phyloP scores from a whole-genome alignment of 805 yeast species.

The Kodamaea lidongshanica region DNA sequence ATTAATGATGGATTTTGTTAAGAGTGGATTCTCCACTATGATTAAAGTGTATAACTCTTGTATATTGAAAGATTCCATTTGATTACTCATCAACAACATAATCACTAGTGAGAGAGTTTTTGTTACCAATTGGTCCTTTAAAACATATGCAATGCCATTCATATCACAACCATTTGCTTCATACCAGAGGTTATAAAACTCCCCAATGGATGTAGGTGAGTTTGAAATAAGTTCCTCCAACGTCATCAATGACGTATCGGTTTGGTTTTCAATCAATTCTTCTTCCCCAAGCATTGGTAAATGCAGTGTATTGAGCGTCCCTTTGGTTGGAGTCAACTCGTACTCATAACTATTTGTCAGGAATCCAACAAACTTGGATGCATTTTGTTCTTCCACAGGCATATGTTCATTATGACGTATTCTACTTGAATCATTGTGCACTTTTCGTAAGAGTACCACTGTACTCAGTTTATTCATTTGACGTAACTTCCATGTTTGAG shows the following conservation, averaged over 20 bases:
- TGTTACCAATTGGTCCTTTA: slow-evolving; percentile 20
- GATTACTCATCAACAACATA: slow-evolving; percentile 20
- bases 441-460: slow-evolving; percentile 56
- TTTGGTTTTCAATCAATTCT: neutral
- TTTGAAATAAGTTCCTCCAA: slow-evolving; percentile 31
- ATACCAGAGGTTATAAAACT: slow-evolving; percentile 51
- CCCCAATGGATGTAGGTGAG: slow-evolving; percentile 50
- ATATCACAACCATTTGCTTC: slow-evolving; percentile 50
- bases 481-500: slow-evolving; percentile 56
- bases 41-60: slow-evolving; percentile 12
- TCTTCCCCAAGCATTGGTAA: slow-evolving; percentile 21
- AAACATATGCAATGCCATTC: slow-evolving; percentile 35
- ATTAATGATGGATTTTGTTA: slow-evolving; percentile 31
- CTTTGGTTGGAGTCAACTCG: slow-evolving; percentile 24
- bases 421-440: slow-evolving; percentile 13
- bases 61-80: slow-evolving; percentile 15
- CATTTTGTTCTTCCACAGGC: slow-evolving; percentile 1
- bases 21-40: slow-evolving; percentile 22
- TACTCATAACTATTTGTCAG: slow-evolving; percentile 28
- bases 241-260: slow-evolving; percentile 6
- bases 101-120: slow-evolving; percentile 23
- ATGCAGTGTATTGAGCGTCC: slow-evolving; percentile 25
- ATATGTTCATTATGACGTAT: slow-evolving; percentile 3
- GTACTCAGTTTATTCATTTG: slow-evolving; percentile 87
- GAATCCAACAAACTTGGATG: slow-evolving; percentile 24